Conservation (phyloP, 306 rosid species). For the Purshia tridentata region DNA sequence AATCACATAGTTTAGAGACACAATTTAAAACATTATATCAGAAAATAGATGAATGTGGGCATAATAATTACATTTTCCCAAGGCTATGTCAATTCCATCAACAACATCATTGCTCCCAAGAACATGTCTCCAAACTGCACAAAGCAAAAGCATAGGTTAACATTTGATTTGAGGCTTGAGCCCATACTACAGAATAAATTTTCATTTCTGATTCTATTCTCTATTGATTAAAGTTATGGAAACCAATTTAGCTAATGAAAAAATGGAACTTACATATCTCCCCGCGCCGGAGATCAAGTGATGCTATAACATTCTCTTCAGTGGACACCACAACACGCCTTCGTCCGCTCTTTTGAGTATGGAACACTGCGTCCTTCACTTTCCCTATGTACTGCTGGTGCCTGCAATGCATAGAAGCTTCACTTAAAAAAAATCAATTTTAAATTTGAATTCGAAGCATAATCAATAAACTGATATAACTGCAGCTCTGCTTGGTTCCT, state of each 20-base stretch:
- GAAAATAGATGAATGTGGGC: slow-evolving; percentile 9
- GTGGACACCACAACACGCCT: slow-evolving; percentile 96
- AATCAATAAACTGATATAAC: neutral
- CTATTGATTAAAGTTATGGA: neutral
- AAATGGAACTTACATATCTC: slow-evolving; percentile 68
- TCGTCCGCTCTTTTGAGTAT: slow-evolving; percentile 79
- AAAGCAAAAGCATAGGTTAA: slow-evolving; percentile 38
- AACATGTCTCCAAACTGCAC: slow-evolving; percentile 98
- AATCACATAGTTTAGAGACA: neutral
- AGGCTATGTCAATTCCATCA: slow-evolving; percentile 72
- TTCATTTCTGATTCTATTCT: neutral
- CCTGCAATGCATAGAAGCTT: slow-evolving; percentile 43
- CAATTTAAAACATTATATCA: neutral
- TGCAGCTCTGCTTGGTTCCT: neutral
- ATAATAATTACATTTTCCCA: slow-evolving; percentile 78
- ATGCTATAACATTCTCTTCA: slow-evolving; percentile 93
- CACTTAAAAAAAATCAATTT: neutral
- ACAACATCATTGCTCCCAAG: slow-evolving; percentile 69
- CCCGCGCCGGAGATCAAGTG: slow-evolving; percentile 97
- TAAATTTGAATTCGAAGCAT: neutral
- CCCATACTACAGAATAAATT: neutral
- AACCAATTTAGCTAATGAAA: neutral
- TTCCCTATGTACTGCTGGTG: slow-evolving; percentile 92
- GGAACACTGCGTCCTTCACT: slow-evolving; percentile 87
- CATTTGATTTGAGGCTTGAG: neutral